A percentile compares a stretch with the other conserved stretches of the same genome.
Evolutionary conservation across 2,329 filamentous ascomycete species (phyloP).

Genomic region (Aspergillus thermomutatus): DNA sequence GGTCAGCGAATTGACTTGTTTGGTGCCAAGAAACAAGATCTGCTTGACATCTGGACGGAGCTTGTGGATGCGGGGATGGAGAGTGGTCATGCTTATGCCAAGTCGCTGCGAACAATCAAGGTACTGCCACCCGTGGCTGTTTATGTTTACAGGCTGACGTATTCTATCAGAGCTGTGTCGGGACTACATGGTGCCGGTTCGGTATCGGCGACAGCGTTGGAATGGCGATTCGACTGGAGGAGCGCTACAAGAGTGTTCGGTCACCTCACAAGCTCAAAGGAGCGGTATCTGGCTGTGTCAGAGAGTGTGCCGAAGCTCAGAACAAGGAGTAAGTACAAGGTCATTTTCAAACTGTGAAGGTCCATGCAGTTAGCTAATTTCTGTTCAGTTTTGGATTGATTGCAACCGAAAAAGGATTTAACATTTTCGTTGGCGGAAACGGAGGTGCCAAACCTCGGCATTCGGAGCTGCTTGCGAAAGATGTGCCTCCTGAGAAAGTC

Average conservation of each 20-base stretch:
- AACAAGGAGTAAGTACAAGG: constrained; percentile 69
- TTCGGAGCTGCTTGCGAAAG: constrained; percentile 77
- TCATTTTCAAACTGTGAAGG: not conserved
- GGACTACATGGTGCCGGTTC: constrained; percentile 86
- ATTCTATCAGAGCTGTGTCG: constrained; percentile 68
- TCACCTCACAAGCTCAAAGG: constrained; percentile 88
- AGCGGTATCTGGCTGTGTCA: constrained; percentile 84
- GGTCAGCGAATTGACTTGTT: constrained; percentile 93
- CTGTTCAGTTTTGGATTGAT: constrained; percentile 73
- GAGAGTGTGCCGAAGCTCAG: constrained; percentile 88
- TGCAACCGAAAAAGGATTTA: constrained; percentile 88
- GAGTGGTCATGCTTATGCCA: constrained; percentile 86
- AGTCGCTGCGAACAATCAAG: constrained; percentile 83
- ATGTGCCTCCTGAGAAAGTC: constrained; percentile 78
- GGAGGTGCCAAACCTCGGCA: constrained; percentile 82
- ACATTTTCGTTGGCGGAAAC: constrained; percentile 87
- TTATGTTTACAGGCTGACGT: constrained; percentile 2
- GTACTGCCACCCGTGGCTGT: constrained; percentile 13
- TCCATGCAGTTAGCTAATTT: constrained; percentile 6
- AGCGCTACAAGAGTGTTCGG: constrained; percentile 89
- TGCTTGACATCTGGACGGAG: constrained; percentile 75
- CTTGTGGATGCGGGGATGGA: constrained; percentile 84
- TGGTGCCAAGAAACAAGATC: constrained; percentile 81
- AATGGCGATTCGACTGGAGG: constrained; percentile 82
- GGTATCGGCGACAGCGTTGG: constrained; percentile 88